phyloP scores from a whole-genome alignment of 2,329 filamentous ascomycete species.

The Cytospora leucostoma region DNA sequence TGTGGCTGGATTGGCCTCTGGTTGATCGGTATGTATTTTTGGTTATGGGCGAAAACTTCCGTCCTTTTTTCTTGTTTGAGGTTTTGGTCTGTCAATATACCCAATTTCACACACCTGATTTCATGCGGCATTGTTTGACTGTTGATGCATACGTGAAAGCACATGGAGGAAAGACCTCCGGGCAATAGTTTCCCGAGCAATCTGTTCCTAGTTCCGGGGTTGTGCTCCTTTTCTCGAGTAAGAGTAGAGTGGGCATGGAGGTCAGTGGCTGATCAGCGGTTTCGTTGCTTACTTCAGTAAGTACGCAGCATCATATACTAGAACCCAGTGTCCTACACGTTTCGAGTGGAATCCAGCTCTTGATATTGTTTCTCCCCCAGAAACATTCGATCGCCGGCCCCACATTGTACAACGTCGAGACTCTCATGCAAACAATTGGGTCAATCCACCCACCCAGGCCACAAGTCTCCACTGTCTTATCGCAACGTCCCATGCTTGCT shows the following conservation, averaged over 20 bases:
- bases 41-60: not conserved
- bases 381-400: not conserved
- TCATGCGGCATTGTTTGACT: not conserved
- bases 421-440: not conserved
- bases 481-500: not conserved
- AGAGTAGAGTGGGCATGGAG: no score
- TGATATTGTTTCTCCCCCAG: not conserved
- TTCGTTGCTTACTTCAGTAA: no score
- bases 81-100: constrained; percentile 5
- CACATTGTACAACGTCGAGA: not conserved
- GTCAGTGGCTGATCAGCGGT: no score
- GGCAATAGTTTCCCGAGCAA: no score
- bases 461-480: not conserved
- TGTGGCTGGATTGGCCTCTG: not conserved
- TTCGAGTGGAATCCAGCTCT: not conserved
- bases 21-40: not conserved
- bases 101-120: not conserved
- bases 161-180: not conserved
- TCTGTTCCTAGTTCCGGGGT: no score
- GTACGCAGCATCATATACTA: no score
- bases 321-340: no score
- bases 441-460: not conserved
- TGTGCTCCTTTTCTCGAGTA: no score
- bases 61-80: not conserved
- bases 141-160: not conserved